A percentile compares a stretch with the other conserved stretches of the same genome.
Evolutionary conservation across 371 early-diverging fungal genomes (phyloP).

Genomic region (Mucor saturninus): DNA sequence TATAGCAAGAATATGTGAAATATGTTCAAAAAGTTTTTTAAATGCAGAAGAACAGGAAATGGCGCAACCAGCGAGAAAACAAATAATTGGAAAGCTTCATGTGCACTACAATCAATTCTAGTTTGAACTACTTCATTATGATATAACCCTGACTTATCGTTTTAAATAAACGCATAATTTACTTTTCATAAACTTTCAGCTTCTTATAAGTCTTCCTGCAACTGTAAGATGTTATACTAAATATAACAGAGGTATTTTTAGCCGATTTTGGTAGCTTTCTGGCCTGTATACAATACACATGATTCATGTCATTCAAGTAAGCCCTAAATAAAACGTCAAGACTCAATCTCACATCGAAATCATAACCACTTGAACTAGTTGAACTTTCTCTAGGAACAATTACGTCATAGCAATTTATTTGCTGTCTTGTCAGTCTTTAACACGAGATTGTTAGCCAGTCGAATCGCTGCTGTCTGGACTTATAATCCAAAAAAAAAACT

Average conservation of each 20-base stretch:
- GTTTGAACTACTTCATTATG: conserved; percentile 1
- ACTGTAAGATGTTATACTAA: conserved; percentile 10
- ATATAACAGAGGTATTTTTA: conserved; percentile 1
- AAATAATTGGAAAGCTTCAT: conserved; percentile 11
- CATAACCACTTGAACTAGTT: conserved; percentile 7
- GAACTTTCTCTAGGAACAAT: conserved; percentile 3
- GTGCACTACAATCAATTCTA: background rate
- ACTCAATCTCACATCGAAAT: background rate
- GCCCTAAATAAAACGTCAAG: conserved; percentile 4
- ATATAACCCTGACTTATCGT: conserved; percentile 10
- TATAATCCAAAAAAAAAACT: background rate
- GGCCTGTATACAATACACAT: conserved; percentile 10
- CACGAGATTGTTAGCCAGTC: background rate
- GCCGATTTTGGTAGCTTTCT: conserved; percentile 3
- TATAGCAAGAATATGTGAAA: conserved; percentile 37
- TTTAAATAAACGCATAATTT: conserved; percentile 4
- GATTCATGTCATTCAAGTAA: conserved; percentile 4
- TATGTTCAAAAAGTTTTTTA: too few relatives aligned
- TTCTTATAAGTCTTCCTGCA: conserved; percentile 5
- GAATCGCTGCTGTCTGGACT: background rate
- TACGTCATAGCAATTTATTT: conserved; percentile 3
- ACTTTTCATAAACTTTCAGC: conserved; percentile 9
- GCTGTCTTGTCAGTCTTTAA: background rate
- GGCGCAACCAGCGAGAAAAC: conserved; percentile 41
- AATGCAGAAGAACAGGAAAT: too few relatives aligned